A percentile compares a stretch with the other conserved stretches of the same genome.
Evolutionary conservation across 2,329 filamentous ascomycete genomes (phyloP).

Genomic region (Exophiala bonariae): DNA sequence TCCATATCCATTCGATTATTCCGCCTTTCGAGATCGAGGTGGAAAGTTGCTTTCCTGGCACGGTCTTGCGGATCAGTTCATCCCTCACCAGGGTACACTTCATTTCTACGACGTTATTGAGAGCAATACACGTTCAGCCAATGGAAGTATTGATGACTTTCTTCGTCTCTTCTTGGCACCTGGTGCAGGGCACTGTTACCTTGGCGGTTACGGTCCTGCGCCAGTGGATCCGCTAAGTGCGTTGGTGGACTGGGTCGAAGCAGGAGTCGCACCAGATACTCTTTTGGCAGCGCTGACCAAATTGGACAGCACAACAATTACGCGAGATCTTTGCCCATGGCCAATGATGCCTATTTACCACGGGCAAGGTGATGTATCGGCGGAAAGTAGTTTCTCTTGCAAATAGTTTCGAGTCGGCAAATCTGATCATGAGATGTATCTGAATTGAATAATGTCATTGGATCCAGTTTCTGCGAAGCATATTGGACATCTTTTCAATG

Average conservation of each 20-base stretch:
- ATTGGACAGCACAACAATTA: too few relatives aligned
- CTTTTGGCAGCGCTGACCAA: too few relatives aligned
- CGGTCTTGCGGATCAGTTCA: slow-evolving; percentile 39
- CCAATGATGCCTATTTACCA: too few relatives aligned
- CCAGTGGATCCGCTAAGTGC: slow-evolving; percentile 35
- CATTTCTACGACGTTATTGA: slow-evolving; percentile 43
- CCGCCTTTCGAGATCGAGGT: slow-evolving; percentile 44
- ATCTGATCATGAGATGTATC: too few relatives aligned
- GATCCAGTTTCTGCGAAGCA: too few relatives aligned
- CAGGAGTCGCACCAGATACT: slow-evolving; percentile 35
- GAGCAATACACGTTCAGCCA: slow-evolving; percentile 38
- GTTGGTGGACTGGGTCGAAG: slow-evolving; percentile 41
- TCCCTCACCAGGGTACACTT: slow-evolving; percentile 35
- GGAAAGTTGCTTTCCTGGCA: slow-evolving; percentile 48
- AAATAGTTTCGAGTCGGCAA: too few relatives aligned
- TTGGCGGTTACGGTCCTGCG: slow-evolving; percentile 1
- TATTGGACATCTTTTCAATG: too few relatives aligned
- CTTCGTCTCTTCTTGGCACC: slow-evolving; percentile 6
- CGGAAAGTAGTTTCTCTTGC: too few relatives aligned
- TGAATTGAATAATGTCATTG: too few relatives aligned
- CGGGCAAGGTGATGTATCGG: too few relatives aligned
- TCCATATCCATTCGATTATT: slow-evolving; percentile 4
- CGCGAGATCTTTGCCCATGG: too few relatives aligned
- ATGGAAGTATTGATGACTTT: too few relatives aligned
- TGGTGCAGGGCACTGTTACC: slow-evolving; percentile 7